Percentiles rank a stretch among this genome's conserved stretches.
These are phyloP conservation scores for Raffaelea albimanens DNA, from an alignment of 2,329 filamentous ascomycete genomes.

Conservation along the genomic window DNA sequence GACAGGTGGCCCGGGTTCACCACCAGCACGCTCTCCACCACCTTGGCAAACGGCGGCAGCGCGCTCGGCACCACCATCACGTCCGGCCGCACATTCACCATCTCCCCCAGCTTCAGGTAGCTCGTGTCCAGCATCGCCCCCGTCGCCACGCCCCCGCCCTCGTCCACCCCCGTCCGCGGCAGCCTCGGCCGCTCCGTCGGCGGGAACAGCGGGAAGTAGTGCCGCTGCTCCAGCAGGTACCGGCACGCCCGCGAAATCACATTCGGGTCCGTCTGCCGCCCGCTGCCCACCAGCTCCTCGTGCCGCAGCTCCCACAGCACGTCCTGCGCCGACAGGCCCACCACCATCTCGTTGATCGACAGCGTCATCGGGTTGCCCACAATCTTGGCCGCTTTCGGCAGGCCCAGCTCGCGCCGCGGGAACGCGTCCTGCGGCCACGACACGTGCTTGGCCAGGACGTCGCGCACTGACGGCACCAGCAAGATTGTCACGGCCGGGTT, in stretches of 20 bases:
- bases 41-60: conserved; percentile 80
- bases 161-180: conserved; percentile 53
- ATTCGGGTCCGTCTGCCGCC: conserved; percentile 39
- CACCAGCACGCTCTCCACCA: conserved; percentile 79
- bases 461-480: conserved; percentile 73
- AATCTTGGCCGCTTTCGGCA: conserved; percentile 67
- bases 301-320: conserved; percentile 70
- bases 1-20: conserved; percentile 86
- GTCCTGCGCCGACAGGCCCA: conserved; percentile 79
- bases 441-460: conserved; percentile 72
- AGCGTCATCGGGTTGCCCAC: conserved; percentile 88
- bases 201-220: conserved; percentile 86
- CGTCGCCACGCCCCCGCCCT: conserved; percentile 50
- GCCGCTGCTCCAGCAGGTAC: conserved; percentile 79
- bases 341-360: conserved; percentile 74
- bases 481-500: conserved; percentile 75
- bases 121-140: conserved; percentile 75
- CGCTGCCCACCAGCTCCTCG: conserved; percentile 55
- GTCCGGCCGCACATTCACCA: conserved; percentile 78
- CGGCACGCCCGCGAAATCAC: conserved; percentile 62
- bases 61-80: conserved; percentile 74
- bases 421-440: conserved; percentile 60
- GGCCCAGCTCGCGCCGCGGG: conserved; percentile 59
- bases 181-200: conserved; percentile 60
- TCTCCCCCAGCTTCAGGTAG: conserved; percentile 83